Evolutionary conservation across 768 basidiomycete genomes (phyloP).

Genomic region (Termitomyces sp.): DNA sequence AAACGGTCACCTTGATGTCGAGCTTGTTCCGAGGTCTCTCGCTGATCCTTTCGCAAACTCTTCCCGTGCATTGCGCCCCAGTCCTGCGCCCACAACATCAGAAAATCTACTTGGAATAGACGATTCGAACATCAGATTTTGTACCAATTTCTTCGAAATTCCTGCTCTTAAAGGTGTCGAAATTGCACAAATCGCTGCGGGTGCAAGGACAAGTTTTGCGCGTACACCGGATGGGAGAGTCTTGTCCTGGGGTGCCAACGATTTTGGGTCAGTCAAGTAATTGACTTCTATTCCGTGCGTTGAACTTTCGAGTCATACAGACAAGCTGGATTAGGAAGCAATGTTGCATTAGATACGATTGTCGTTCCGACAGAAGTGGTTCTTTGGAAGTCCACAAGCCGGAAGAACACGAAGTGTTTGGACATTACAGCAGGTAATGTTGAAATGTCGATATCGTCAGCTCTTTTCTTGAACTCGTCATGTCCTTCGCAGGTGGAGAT

Average conservation of each 20-base stretch:
- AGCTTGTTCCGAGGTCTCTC: slow-evolving; percentile 53
- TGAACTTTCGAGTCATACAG: slow-evolving; percentile 26
- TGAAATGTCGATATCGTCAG: background rate
- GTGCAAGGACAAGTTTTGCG: slow-evolving; percentile 67
- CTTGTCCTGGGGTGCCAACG: slow-evolving; percentile 88
- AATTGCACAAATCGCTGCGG: slow-evolving; percentile 67
- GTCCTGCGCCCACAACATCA: slow-evolving; percentile 21
- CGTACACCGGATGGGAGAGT: slow-evolving; percentile 65
- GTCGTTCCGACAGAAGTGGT: slow-evolving; percentile 82
- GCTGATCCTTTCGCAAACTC: slow-evolving; percentile 44
- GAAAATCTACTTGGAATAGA: slow-evolving; percentile 27
- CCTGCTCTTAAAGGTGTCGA: slow-evolving; percentile 62
- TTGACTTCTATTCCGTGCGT: background rate
- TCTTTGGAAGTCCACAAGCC: slow-evolving; percentile 52
- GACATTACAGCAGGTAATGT: slow-evolving; percentile 57
- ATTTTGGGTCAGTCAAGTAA: slow-evolving; percentile 54
- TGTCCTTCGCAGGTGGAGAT: slow-evolving; percentile 52
- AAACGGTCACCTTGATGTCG: slow-evolving; percentile 36
- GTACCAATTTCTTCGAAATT: slow-evolving; percentile 69
- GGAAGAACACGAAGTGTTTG: slow-evolving; percentile 54
- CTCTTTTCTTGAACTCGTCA: background rate
- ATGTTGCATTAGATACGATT: slow-evolving; percentile 59
- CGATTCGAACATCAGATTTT: slow-evolving; percentile 53
- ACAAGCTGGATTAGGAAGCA: slow-evolving; percentile 75
- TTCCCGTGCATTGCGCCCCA: slow-evolving; percentile 33